Base-by-base conservation (phyloP, 805 yeast species). In the Cyberlindnera veronae region DNA sequence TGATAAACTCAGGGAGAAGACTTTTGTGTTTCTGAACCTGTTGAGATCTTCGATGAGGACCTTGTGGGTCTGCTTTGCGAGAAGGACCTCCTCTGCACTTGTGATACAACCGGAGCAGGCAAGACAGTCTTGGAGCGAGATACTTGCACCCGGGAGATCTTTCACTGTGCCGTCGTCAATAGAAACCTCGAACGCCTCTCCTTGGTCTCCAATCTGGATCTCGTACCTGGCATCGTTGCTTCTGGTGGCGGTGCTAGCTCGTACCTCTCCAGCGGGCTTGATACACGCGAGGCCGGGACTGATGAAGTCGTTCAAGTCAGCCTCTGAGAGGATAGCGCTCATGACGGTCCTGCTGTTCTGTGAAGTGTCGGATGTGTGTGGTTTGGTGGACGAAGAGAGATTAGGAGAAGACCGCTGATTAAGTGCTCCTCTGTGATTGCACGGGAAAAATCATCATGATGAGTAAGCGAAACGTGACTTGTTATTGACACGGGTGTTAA, bases 51-150 rank as follows among this genome's bases (percentile, higher is more conserved):
- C 74, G 18, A 89, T 50, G 34, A 93, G 71, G 51, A 90, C 90
- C 17, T 76, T 77, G 53, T 90, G 95, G 28, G 95, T 85, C 60
- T 93, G 99, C 49, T 87, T 82, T 2, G 95, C 87, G 29, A 93
- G 84, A 33, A 93, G 66, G 6, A 93, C 88, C 47, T 91, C 96
- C 58, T 93, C 99, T n/a, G 96, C 95, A 5, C 96, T 85, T 0
- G 99, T 93, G 39, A 93, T 88, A 61, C 99, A 93, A 1, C 99
- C 99, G 8, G 95, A 80, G 58, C 99, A 93, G 0, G 99, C 99
- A 39, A 93, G 68, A 63, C 99, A 93, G 66, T 93, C 99, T 15
- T 89, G 81, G 36, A 93, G 65, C 2, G 93, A 84, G 34, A 93
- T 91, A 48, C 85, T 91, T 0, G 97, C 98, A 38, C 88, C 80